Evolutionary conservation across 2,329 filamentous ascomycete species (phyloP).

Genomic region (Tetracladium maxilliforme): DNA sequence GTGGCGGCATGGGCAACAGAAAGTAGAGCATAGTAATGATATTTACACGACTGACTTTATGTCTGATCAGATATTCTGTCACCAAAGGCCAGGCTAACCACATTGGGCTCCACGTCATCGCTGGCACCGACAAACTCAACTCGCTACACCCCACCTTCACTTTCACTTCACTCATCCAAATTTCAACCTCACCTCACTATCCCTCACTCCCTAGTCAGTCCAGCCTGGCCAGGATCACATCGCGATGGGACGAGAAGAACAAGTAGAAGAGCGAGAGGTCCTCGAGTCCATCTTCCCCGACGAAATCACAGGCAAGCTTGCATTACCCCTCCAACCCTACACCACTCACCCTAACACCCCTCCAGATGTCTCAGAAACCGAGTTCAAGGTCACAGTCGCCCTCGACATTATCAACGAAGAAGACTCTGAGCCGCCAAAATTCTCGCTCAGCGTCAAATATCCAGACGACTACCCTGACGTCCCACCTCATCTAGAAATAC

Average conservation of each 20-base stretch:
- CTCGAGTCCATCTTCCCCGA: constrained; percentile 97
- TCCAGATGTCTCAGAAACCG: constrained; percentile 74
- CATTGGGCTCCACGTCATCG: no score
- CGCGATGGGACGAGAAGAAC: constrained; percentile 70
- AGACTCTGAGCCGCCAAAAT: constrained; percentile 47
- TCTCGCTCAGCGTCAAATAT: constrained; percentile 77
- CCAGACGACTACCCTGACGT: constrained; percentile 85
- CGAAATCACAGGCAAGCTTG: constrained; percentile 67
- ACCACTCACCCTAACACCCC: constrained; percentile 4
- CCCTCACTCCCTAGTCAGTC: constrained; percentile 4
- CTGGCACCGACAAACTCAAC: no score
- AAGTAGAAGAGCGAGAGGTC: constrained; percentile 90
- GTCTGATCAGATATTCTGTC: no score
- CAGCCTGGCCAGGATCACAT: no score
- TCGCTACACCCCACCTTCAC: no score
- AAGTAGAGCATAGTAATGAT: no score
- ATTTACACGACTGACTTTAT: no score
- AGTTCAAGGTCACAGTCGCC: constrained; percentile 75
- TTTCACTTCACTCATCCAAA: no score
- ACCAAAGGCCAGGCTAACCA: no score
- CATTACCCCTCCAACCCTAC: constrained; percentile 2
- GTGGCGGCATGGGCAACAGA: no score
- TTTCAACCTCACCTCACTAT: no score
- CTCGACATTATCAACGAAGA: constrained; percentile 62
- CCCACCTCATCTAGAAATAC: constrained; percentile 69